These are phyloP conservation scores for Ustilago crameri DNA, from an alignment of 1,284 basidiomycete genomes.

Conservation along the genomic window DNA sequence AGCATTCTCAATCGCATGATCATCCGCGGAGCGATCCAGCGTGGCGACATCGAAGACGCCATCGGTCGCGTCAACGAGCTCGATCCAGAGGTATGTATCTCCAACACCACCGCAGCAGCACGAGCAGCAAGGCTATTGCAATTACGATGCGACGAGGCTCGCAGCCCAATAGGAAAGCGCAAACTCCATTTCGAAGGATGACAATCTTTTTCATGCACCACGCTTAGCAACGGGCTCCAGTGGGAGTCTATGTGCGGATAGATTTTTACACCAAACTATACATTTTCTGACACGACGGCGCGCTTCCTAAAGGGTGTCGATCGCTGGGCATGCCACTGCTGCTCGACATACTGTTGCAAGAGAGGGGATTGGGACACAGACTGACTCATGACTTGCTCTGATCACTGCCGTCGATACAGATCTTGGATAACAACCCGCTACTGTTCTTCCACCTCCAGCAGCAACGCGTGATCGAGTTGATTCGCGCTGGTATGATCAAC, in stretches of 20 bases:
- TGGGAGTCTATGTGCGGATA: constrained; percentile 57
- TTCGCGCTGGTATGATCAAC: constrained; percentile 80
- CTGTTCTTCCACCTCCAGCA: constrained; percentile 93
- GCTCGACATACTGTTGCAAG: not conserved
- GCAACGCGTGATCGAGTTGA: constrained; percentile 92
- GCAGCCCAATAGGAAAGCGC: not conserved
- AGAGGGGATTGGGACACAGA: not conserved
- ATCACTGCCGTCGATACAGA: constrained; percentile 72
- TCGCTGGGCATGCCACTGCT: constrained; percentile 1
- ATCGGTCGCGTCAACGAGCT: constrained; percentile 93
- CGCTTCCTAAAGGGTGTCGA: not conserved
- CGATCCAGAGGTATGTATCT: constrained; percentile 86
- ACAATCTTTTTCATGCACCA: constrained; percentile 93
- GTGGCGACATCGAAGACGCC: constrained; percentile 92
- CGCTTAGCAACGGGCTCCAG: constrained; percentile 76
- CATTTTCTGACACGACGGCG: constrained; percentile 39
- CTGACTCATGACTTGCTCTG: constrained; percentile 7
- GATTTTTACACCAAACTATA: constrained; percentile 41
- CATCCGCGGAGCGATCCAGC: constrained; percentile 90
- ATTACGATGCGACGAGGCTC: not conserved
- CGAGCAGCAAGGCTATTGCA: constrained; percentile 13
- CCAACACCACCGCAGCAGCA: no score
- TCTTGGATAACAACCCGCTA: constrained; percentile 89
- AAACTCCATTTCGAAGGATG: constrained; percentile 38
- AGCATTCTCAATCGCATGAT: constrained; percentile 92